A percentile compares a stretch with the other conserved stretches of the same genome.
Conservation (phyloP, 2,329 filamentous ascomycete genomes). For the Aspergillus niger region DNA sequence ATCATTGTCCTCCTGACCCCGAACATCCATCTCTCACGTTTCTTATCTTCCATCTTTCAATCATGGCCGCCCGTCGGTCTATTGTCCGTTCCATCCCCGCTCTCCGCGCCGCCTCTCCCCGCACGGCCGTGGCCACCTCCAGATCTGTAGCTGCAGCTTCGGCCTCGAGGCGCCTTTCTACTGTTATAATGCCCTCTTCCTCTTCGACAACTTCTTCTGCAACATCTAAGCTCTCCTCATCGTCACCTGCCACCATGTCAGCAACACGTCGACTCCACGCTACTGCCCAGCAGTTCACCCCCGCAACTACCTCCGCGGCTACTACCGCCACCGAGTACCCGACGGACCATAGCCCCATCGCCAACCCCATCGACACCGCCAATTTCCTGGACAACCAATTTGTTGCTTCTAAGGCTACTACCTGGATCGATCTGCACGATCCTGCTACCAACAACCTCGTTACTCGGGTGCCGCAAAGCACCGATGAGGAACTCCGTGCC, state of each 20-base stretch:
- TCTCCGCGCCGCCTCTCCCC: slow-evolving; percentile 41
- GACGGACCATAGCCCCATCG: slow-evolving; percentile 57
- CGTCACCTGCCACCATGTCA: slow-evolving; percentile 26
- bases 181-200: slow-evolving; percentile 24
- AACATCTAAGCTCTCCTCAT: slow-evolving; percentile 6
- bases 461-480: slow-evolving; percentile 65
- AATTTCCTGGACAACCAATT: slow-evolving; percentile 69
- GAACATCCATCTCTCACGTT: background rate
- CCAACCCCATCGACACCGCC: slow-evolving; percentile 58
- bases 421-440: slow-evolving; percentile 67
- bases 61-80: slow-evolving; percentile 43
- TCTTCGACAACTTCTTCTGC: slow-evolving; percentile 20
- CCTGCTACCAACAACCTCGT: slow-evolving; percentile 68
- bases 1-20: background rate
- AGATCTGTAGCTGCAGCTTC: slow-evolving; percentile 24
- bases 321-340: slow-evolving; percentile 57
- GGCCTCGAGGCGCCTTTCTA: slow-evolving; percentile 29
- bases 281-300: slow-evolving; percentile 55
- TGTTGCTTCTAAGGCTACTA: slow-evolving; percentile 57
- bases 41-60: slow-evolving; percentile 14
- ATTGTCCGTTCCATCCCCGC: slow-evolving; percentile 41
- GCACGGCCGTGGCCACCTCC: slow-evolving; percentile 31
- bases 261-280: slow-evolving; percentile 51
- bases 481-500: slow-evolving; percentile 63
- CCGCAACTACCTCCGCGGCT: slow-evolving; percentile 53